Percentiles rank a stretch among this genome's conserved stretches.
These are phyloP conservation scores for Fistulinella staudtii DNA, from an alignment of 1,284 basidiomycete species.

Conservation along the genomic window DNA sequence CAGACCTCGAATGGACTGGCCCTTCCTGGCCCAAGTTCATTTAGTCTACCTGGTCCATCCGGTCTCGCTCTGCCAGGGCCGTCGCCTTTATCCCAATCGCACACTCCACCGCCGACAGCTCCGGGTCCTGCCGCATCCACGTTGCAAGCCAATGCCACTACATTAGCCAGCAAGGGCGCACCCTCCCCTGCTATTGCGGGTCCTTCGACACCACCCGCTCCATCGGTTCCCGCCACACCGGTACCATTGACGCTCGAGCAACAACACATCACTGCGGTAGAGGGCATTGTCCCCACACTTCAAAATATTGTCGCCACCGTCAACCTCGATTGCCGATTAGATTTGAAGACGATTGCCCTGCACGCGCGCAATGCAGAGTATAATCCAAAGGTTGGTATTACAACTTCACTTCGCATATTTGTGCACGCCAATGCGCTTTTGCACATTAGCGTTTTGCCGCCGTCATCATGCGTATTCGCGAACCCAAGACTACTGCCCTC, in stretches of 20 bases:
- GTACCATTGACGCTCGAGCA: conserved; percentile 77
- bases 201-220: conserved; percentile 48
- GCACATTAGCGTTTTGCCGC: conserved; percentile 95
- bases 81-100: conserved; percentile 33
- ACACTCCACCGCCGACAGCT: conserved; percentile 33
- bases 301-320: conserved; percentile 99
- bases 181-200: conserved; percentile 40
- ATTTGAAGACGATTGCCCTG: conserved; percentile 97
- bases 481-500: conserved; percentile 98
- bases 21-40: conserved; percentile 49
- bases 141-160: conserved; percentile 20
- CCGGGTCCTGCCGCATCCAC: conserved; percentile 29
- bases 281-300: conserved; percentile 91
- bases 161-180: conserved; percentile 26
- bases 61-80: conserved; percentile 43
- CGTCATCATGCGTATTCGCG: conserved; percentile 99
- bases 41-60: conserved; percentile 39
- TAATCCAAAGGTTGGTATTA: conserved; percentile 94
- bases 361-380: conserved; percentile 99
- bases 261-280: conserved; percentile 89
- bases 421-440: conserved; percentile 61
- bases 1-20: conserved; percentile 42
- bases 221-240: conserved; percentile 55
- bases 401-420: conserved; percentile 36
- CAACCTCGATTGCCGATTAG: conserved; percentile 94